Evolutionary conservation across 2,329 filamentous ascomycete genomes (phyloP).

Genomic region (Chaetomiaceae sp.): DNA sequence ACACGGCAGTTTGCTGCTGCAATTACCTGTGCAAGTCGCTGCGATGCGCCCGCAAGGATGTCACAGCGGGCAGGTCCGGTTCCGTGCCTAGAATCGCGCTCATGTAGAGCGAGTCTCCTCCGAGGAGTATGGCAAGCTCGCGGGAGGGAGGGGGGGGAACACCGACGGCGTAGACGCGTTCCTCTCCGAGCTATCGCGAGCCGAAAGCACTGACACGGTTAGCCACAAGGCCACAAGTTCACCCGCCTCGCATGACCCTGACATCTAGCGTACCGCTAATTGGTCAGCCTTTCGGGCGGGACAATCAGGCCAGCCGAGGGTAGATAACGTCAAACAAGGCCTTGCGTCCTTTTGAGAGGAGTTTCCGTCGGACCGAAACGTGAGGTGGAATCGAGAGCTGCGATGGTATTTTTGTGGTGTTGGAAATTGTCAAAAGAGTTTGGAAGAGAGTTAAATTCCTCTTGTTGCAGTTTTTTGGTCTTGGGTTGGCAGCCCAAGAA

Average conservation of each 20-base stretch:
- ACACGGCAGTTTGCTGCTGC: not conserved
- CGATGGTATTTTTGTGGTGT: no score
- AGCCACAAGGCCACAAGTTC: not conserved
- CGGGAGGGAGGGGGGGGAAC: not conserved
- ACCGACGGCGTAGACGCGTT: not conserved
- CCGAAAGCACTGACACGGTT: constrained; percentile 12
- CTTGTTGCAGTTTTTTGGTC: no score
- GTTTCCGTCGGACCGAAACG: no score
- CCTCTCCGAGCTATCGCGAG: not conserved
- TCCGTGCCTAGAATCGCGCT: not conserved
- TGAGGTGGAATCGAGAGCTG: no score
- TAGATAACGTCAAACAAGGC: no score
- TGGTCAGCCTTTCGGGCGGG: constrained; percentile 19
- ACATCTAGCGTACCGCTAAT: not conserved
- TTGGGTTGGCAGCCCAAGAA: no score
- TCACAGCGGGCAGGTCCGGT: not conserved
- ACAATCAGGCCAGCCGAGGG: no score
- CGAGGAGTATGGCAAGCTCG: not conserved
- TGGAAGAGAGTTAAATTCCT: no score
- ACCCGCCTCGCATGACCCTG: not conserved
- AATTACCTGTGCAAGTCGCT: not conserved
- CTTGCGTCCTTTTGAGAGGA: no score
- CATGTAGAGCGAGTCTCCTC: not conserved
- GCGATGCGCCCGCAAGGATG: not conserved
- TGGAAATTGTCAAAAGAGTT: no score